These are phyloP conservation scores for Colletotrichum filicis DNA, from an alignment of 2,329 filamentous ascomycete genomes.

Conservation along the genomic window DNA sequence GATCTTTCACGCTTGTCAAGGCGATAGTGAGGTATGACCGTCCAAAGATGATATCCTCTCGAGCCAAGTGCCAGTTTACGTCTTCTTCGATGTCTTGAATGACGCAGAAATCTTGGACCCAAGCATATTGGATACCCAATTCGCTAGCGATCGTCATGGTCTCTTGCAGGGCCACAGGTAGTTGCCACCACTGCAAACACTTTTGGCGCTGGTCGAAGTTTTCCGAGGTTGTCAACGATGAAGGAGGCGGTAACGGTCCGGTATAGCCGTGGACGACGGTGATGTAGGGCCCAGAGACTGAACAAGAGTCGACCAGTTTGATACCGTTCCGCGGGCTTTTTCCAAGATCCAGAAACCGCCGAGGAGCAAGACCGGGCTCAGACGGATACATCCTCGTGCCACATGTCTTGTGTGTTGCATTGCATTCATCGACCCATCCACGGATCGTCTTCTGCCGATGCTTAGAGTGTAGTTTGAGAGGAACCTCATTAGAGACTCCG, in stretches of 20 bases:
- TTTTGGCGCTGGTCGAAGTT: constrained; percentile 2
- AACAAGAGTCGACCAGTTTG: not conserved
- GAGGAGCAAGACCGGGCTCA: not conserved
- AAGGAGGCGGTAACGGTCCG: not conserved
- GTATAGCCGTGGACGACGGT: not conserved
- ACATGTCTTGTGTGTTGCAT: not conserved
- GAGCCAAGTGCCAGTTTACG: constrained; percentile 3
- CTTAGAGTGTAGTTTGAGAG: not conserved
- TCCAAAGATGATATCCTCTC: constrained; percentile 4
- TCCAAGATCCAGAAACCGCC: not conserved
- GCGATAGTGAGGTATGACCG: constrained; percentile 16
- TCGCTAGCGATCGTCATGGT: constrained; percentile 3
- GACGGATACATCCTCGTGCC: not conserved
- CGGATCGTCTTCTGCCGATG: constrained; percentile 5
- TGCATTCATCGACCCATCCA: not conserved
- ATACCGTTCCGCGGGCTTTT: constrained; percentile 14
- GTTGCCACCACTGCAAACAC: constrained; percentile 10
- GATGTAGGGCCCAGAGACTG: not conserved
- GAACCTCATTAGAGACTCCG: not conserved
- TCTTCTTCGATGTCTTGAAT: constrained; percentile 8
- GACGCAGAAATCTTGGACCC: constrained; percentile 11
- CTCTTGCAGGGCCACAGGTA: constrained; percentile 17
- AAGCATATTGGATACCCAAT: not conserved
- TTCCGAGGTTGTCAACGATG: not conserved
- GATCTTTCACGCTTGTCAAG: not conserved